These are phyloP conservation scores for Termitomyces sp. DNA, from an alignment of 768 basidiomycete species.

Conservation along the genomic window DNA sequence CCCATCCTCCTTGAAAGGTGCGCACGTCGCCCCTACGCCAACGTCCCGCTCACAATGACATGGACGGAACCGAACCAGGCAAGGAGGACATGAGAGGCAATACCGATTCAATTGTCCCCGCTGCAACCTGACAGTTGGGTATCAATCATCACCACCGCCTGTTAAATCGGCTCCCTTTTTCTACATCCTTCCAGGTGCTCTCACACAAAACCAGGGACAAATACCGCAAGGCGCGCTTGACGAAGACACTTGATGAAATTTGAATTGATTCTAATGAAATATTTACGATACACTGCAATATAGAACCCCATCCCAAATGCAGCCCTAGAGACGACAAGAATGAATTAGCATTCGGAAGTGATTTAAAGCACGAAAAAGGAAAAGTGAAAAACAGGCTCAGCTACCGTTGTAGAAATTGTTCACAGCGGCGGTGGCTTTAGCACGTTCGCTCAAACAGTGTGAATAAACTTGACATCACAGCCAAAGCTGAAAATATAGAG, in stretches of 20 bases:
- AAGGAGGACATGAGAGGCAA: conserved; percentile 71
- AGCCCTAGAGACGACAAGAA: conserved; percentile 5
- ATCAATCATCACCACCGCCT: conserved; percentile 77
- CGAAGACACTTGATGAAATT: conserved; percentile 28
- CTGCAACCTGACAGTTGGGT: conserved; percentile 65
- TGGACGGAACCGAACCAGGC: conserved; percentile 31
- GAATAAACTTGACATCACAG: conserved; percentile 63
- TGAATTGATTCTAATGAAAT: not conserved
- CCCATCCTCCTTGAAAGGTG: conserved; percentile 80
- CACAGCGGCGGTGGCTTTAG: conserved; percentile 39
- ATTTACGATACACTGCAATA: not conserved
- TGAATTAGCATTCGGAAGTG: conserved; percentile 3
- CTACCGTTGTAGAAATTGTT: conserved; percentile 80
- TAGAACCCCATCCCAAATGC: not conserved
- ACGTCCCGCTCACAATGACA: not conserved
- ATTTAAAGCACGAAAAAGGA: not conserved
- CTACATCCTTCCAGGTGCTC: conserved; percentile 76
- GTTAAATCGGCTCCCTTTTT: conserved; percentile 73
- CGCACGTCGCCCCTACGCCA: conserved; percentile 10
- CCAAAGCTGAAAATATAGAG: conserved; percentile 9
- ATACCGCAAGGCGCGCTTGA: conserved; percentile 83
- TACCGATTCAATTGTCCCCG: conserved; percentile 68
- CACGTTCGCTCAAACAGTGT: conserved; percentile 68
- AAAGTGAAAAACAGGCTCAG: conserved; percentile 43
- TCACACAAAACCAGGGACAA: conserved; percentile 88